Base-by-base conservation (phyloP, 345 rosid genomes). In the Salix udensis region DNA sequence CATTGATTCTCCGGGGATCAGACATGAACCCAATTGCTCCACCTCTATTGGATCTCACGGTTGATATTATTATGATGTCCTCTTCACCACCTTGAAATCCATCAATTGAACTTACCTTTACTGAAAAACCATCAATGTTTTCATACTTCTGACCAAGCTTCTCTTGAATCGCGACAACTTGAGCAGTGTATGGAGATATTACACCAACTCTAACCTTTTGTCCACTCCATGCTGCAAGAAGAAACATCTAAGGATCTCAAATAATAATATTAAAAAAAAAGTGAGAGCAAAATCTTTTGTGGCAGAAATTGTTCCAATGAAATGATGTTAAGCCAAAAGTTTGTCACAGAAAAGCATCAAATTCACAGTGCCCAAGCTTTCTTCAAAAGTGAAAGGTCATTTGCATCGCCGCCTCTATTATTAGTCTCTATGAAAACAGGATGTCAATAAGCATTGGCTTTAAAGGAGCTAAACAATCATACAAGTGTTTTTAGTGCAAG, bases 81-180 rank as follows among this genome's bases (percentile, higher is more conserved):
- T 80, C 75, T 34, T 80, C 82, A 1, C 82, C 68, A n/a, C 82
- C 82, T 26, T 80, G 82, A 26, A 75, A 80, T 12, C 78, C 82
- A 40, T 80, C 82, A 1, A 74, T 31, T 61, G 82, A 75, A 23
- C 68, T 73, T n/a, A 78, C 81, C 37, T 73, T 73, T 36, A 78
- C 61, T 1, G 81, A 37, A 67, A 78, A 78, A 4, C 69, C 74
- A 26, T n/a, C 19, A 65, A 7, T n/a, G 15, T 30, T 14, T 42
- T 73, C 73, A 42, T 66, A 78, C 55, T 55, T 55, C 16, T n/a
- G 11, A 14, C 24, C 31, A 42, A 78, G 73, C 30, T 46, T 78
- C 19, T 67, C 44, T 37, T 55, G 72, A 26, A 78, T 67, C 2
- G 68, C 73, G 40, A 9, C 37, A 9, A 72, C 73, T 58, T 78